Conservation (phyloP, 495 filamentous ascomycete genomes). For the Neurospora hispaniola region DNA sequence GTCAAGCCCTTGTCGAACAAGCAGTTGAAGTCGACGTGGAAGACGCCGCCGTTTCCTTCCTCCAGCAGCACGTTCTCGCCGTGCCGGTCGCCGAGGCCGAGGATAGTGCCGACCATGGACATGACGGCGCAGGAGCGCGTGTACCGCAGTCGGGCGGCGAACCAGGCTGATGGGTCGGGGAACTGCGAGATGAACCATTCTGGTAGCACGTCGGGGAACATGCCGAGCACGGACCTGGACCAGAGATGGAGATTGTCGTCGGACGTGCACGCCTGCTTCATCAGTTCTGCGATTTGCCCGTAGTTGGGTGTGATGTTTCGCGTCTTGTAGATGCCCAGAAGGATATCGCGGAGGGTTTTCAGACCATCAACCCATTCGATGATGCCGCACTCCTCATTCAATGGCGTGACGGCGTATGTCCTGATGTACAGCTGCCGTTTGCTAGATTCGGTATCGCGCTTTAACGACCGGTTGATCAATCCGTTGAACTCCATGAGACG, state of each 20-base stretch:
- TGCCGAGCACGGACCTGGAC: constrained; percentile 50
- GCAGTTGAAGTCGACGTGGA: constrained; percentile 99
- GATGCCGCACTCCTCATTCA: constrained; percentile 95
- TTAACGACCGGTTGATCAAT: constrained; percentile 91
- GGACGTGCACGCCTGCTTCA: constrained; percentile 33
- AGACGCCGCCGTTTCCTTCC: constrained; percentile 83
- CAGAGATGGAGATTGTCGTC: constrained; percentile 52
- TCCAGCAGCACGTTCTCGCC: constrained; percentile 96
- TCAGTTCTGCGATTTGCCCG: constrained; percentile 30
- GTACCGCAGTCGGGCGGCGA: constrained; percentile 79
- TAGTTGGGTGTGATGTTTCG: constrained; percentile 50
- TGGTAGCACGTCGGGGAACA: constrained; percentile 73
- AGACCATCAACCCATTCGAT: constrained; percentile 99
- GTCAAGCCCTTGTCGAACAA: constrained; percentile 98
- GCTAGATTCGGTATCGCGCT: constrained; percentile 81
- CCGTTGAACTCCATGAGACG: constrained; percentile 98
- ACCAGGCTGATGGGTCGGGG: constrained; percentile 85
- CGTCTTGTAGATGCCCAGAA: constrained; percentile 65
- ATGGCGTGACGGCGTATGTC: constrained; percentile 89
- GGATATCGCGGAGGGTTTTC: constrained; percentile 84
- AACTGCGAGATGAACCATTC: constrained; percentile 96
- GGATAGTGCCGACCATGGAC: constrained; percentile 92
- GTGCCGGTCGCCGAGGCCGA: constrained; percentile 94
- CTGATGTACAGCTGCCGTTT: constrained; percentile 77
- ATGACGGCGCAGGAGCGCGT: constrained; percentile 92